Evolutionary conservation across 2,329 filamentous ascomycete genomes (phyloP).

Genomic region (Clarireedia monteithiana): DNA sequence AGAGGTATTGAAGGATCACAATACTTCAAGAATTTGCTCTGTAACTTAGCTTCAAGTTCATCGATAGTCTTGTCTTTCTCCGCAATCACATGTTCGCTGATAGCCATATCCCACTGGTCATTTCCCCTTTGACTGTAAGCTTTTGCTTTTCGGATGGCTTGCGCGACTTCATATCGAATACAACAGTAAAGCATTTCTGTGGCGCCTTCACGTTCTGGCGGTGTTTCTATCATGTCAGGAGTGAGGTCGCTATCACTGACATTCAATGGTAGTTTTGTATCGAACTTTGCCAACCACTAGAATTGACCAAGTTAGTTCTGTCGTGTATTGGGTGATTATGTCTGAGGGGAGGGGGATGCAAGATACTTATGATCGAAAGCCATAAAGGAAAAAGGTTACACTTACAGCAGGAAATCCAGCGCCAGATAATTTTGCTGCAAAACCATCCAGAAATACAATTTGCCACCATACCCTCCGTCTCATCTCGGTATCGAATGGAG

Average conservation of each 20-base stretch:
- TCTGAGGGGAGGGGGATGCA: not conserved
- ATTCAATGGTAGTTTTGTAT: conserved; percentile 45
- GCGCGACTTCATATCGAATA: conserved; percentile 30
- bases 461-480: conserved; percentile 56
- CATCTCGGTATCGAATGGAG: conserved; percentile 51
- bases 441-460: conserved; percentile 52
- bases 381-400: not conserved
- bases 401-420: conserved; percentile 32
- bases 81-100: not conserved
- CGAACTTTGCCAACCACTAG: conserved; percentile 33
- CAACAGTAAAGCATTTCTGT: conserved; percentile 41
- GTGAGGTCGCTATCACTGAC: conserved; percentile 46
- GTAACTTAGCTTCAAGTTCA: conserved; percentile 28
- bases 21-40: conserved; percentile 34
- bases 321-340: not conserved
- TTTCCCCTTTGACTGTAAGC: not conserved
- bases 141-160: conserved; percentile 15
- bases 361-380: not conserved
- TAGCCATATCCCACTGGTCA: not conserved
- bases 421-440: conserved; percentile 47
- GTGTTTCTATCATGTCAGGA: conserved; percentile 35
- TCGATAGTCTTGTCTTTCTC: conserved; percentile 25
- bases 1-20: conserved; percentile 36
- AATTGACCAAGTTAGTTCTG: not conserved
- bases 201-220: conserved; percentile 34